Conservation (phyloP, 2,329 filamentous ascomycete species). For the Penicillium crustosum region DNA sequence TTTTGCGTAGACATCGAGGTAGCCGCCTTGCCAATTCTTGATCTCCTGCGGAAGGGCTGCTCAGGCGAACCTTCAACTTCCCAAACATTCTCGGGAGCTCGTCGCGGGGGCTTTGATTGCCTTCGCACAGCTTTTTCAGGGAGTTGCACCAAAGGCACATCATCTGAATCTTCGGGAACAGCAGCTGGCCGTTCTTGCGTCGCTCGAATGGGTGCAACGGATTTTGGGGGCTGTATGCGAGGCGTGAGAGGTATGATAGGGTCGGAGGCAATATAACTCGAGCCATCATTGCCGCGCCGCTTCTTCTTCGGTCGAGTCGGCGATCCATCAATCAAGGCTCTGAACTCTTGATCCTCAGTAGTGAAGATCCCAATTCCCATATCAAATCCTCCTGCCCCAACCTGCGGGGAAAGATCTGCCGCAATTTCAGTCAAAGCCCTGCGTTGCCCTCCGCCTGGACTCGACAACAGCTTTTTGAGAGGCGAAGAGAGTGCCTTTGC, state of each 20-base stretch:
- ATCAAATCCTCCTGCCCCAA: constrained; percentile 33
- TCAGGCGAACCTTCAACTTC: constrained; percentile 40
- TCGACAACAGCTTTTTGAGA: constrained; percentile 38
- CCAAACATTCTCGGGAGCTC: constrained; percentile 33
- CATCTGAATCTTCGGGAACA: constrained; percentile 14
- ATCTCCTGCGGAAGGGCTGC: constrained; percentile 20
- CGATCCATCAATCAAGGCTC: constrained; percentile 34
- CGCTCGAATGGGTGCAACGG: constrained; percentile 17
- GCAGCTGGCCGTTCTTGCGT: constrained; percentile 15
- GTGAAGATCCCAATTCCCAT: constrained; percentile 40
- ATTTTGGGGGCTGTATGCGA: constrained; percentile 20
- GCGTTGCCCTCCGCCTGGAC: constrained; percentile 40
- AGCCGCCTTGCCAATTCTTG: constrained; percentile 13
- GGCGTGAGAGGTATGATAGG: constrained; percentile 31
- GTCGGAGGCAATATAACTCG: constrained; percentile 32
- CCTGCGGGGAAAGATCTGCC: constrained; percentile 42
- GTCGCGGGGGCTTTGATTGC: constrained; percentile 25
- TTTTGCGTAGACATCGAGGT: constrained; percentile 9
- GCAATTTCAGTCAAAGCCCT: constrained; percentile 45
- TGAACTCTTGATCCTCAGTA: constrained; percentile 43
- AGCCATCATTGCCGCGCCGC: constrained; percentile 37
- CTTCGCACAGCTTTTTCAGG: constrained; percentile 21
- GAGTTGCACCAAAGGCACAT: constrained; percentile 12
- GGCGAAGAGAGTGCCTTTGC: constrained; percentile 27
- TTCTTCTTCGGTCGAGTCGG: constrained; percentile 39